Base-by-base conservation (phyloP, 495 filamentous ascomycete genomes). In the Penicillium silybi region DNA sequence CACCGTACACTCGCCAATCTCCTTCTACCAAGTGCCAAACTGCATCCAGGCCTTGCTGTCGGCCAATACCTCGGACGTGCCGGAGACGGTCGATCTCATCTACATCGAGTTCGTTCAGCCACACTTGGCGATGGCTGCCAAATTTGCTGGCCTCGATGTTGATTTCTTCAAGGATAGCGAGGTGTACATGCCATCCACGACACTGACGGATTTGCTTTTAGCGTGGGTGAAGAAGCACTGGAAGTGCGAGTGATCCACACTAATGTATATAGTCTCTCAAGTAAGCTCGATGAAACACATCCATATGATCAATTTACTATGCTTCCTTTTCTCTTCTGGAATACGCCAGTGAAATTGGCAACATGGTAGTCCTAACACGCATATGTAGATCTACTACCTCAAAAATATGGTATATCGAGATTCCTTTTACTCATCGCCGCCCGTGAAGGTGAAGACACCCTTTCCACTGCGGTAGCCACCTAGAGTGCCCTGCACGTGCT, bases 61-160 rank as follows among this genome's bases (percentile, higher is more conserved):
- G 51, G 69, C 80, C 1, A 59, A 68, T 38, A 15, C 34, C 19
- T 60, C 66, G 2, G 44, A 44, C 20, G 44, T 49, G 4, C 88
- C 92, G 0, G 79, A 85, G 58, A 85, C 56, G 0, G 86, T 97
- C 2, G 92, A 97, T 64, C 57, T 98, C 4, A 84, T 97, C 19
- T 98, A 93, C 64, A 77, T 92, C 41, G 91, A 95, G 58, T 98
- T 97, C 56, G 86, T 97, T 44, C 79, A 95, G 68, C 79, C 80
- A 34, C 89, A 85, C 76, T 73, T 97, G 44, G 61, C 90, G 40
- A 64, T 87, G 3, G 93, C 88, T 17, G 70, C 96, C 37, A 73
- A 77, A 53, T 87, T 87, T 61, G 75, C 80, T 16, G 84, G 86
- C 0, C 72, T 87, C 26, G 69, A 78, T 50, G 57, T 73, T 18